Evolutionary conservation across 2,329 filamentous ascomycete genomes (phyloP), one percentile per base, ranked within the genome.

Genomic region (Myriosclerotinia scirpicola): DNA sequence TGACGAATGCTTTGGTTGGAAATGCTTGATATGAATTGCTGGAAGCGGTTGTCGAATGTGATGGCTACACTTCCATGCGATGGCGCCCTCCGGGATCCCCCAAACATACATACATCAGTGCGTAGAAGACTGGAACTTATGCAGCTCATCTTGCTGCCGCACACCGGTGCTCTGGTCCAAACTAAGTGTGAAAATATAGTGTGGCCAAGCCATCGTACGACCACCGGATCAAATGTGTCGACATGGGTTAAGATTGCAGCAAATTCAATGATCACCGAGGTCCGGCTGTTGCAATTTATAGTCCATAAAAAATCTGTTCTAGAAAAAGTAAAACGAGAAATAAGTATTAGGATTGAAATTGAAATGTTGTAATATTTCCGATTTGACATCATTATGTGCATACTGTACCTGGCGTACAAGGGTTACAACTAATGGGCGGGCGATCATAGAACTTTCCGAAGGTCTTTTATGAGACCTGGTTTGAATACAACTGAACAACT

Each of bases 141-240:
- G 74, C 73, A 75, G 66, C 74, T 73, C 74, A 75, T 75, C 72
- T 70, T 74, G 71, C 73, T 73, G 72, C 73, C 72, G 71, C 69
- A 69, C 70, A 71, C 71, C 70, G 69, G 69, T 71, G 66, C 68
- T 69, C 50, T 72, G 71, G 72, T 69, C 58, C 67, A 69, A 64
- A 67, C 67, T 68, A 61, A 60, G 46, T 53, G 55, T 67, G 65
- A 40, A 55, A 56, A 44, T 34, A 62, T 54, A 56, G 52, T 64
- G 44, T 54, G 65, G 65, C 65, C 50, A 66, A 66, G 56, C 48
- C 56, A 65, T 58, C 56, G 62, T 53, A 66, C 64, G 64, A 66
- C 64, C 64, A 53, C 46, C 64, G 64, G 64, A 66, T 53, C 48
- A 54, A 46, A 54, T 61, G 15, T 61, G 22, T 61, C 56, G 58